These are phyloP conservation scores for Ramaria rubella DNA, from an alignment of 768 basidiomycete genomes.

Conservation along the genomic window DNA sequence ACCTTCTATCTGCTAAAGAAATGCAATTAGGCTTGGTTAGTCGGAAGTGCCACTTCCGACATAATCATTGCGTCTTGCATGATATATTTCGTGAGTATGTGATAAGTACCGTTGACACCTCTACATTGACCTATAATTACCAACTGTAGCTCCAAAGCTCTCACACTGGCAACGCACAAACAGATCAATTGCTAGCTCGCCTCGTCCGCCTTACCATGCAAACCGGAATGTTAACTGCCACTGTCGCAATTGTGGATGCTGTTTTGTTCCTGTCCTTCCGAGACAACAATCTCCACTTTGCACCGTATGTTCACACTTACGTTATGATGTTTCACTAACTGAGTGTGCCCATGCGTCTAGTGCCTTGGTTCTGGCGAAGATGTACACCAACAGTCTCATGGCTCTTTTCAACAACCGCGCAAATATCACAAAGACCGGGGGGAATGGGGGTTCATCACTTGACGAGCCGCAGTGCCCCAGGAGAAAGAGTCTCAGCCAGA, in stretches of 20 bases:
- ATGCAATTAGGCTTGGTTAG: no score
- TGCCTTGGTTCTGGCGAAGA: not conserved
- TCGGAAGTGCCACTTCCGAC: no score
- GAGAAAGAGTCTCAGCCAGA: no score
- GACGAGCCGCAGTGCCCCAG: no score
- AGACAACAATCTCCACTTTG: not conserved
- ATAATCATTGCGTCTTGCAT: not conserved
- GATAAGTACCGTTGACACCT: not conserved
- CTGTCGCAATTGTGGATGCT: not conserved
- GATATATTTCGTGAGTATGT: not conserved
- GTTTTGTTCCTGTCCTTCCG: not conserved
- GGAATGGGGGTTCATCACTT: no score
- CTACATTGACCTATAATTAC: not conserved
- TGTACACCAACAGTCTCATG: not conserved
- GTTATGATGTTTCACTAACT: not conserved
- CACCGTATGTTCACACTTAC: not conserved
- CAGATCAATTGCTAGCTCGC: constrained; percentile 12
- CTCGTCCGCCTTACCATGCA: constrained; percentile 22
- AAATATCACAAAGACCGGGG: not conserved
- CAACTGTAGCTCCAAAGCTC: not conserved
- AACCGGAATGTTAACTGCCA: constrained; percentile 9
- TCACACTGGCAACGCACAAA: not conserved
- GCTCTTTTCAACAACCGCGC: not conserved
- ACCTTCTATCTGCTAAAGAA: no score
- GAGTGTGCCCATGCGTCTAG: not conserved